Conservation (phyloP, 1,284 basidiomycete genomes). For the Chalciporus sp. region DNA sequence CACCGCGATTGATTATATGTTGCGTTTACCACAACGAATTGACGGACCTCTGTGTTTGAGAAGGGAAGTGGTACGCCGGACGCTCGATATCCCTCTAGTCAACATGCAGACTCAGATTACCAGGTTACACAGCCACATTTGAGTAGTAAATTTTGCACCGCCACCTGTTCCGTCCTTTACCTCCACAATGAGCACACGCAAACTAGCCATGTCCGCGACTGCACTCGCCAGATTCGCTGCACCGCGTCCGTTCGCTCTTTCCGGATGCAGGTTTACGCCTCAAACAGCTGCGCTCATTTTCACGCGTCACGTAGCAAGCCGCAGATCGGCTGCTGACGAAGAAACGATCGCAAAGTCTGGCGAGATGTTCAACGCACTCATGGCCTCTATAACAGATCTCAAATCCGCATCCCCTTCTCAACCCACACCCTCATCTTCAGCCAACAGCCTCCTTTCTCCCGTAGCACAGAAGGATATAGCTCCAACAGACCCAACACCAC, state of each 20-base stretch:
- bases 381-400: conserved; percentile 23
- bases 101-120: no score
- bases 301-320: conserved; percentile 16
- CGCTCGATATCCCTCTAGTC: background rate
- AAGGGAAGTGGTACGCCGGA: background rate
- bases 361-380: conserved; percentile 23
- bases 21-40: background rate
- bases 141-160: background rate
- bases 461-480: background rate
- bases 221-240: conserved; percentile 1
- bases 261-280: background rate
- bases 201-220: background rate
- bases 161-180: background rate
- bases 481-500: background rate
- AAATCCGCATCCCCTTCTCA: background rate
- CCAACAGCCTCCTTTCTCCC: background rate
- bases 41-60: background rate
- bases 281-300: background rate
- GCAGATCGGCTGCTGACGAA: conserved; percentile 21
- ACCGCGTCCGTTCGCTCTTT: background rate
- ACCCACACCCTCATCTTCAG: background rate
- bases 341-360: conserved; percentile 24
- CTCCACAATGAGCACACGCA: conserved; percentile 33
- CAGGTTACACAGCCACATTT: background rate
- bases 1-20: background rate